Evolutionary conservation across 257 asterid species (phyloP), one percentile per base, ranked within the genome.

Genomic region (Eucommia ulmoides): DNA sequence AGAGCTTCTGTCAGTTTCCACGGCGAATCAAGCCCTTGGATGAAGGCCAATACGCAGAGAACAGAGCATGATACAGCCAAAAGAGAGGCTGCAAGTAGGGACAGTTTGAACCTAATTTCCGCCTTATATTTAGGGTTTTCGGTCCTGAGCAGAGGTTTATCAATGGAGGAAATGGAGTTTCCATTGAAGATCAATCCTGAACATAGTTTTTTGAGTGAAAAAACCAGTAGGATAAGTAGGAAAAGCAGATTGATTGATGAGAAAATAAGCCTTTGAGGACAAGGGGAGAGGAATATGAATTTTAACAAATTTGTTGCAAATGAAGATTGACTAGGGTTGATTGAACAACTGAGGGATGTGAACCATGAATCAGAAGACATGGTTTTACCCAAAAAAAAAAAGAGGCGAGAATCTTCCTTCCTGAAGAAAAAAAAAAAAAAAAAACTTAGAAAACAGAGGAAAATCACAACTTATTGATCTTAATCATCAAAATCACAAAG

Each of bases 261-360:
- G 48, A 66, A 73, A 8, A 70, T 59, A 53, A 71, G 44, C 66
- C 80, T 73, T 20, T 75, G 87, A 20, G 74, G 41, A 55, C 87
- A 81, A 33, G 92, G 87, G 3, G 78, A 57, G 1, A 81, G 76
- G 42, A 70, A 63, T 42, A 68, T 66, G 66, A 78, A 70, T 24
- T 66, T 67, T 3, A 68, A 50, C 83, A 77, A 75, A 1, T 20
- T 22, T 5, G 53, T 16, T 2, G 55, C 20, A 19, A 46, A 48
- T 1, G 71, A 63, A 17, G 71, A 64, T 45, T 50, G 72, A 62
- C 44, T 49, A 14, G 18, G 7, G 59, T 82, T 65, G 42, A 66
- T 21, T 18, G 79, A 73, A 53, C 88, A 81, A 14, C 64, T 64
- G 24, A 65, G 63, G 24, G 74, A 65, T 19, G 79, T 52, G 17